Evolutionary conservation across 306 rosid genomes (phyloP).

Genomic region (Rubus idaeus): DNA sequence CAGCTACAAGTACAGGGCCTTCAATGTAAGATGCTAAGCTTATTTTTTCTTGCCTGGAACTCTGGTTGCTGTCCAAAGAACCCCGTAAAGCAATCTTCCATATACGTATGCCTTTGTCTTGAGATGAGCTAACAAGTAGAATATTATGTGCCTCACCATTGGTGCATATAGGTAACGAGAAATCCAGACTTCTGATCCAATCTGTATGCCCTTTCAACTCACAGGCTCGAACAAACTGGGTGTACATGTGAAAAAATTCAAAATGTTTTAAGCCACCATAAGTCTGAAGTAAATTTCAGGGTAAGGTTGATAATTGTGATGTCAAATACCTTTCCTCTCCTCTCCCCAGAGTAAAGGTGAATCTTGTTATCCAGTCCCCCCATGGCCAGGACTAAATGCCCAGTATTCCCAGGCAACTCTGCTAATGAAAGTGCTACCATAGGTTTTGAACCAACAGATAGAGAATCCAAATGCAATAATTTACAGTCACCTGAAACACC

Average conservation of each 20-base stretch:
- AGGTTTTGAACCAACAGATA: conserved; percentile 72
- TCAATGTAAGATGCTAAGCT: conserved; percentile 84
- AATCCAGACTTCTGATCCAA: conserved; percentile 98
- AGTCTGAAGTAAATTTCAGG: conserved; percentile 8
- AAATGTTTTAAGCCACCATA: conserved; percentile 12
- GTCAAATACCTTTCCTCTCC: conserved; percentile 65
- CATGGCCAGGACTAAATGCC: conserved; percentile 75
- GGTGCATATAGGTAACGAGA: conserved; percentile 63
- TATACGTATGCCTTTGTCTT: conserved; percentile 85
- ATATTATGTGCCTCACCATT: conserved; percentile 53
- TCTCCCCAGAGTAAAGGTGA: conserved; percentile 83
- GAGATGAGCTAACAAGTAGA: conserved; percentile 89
- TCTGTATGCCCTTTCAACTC: conserved; percentile 93
- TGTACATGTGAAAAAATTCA: conserved; percentile 26
- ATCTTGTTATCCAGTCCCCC: conserved; percentile 97
- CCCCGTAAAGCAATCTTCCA: conserved; percentile 66
- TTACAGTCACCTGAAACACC: conserved; percentile 67
- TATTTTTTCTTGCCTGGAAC: conserved; percentile 47
- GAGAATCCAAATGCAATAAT: conserved; percentile 58
- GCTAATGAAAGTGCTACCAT: conserved; percentile 86
- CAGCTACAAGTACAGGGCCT: conserved; percentile 81
- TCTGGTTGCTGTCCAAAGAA: conserved; percentile 39
- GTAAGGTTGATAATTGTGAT: conserved; percentile 17
- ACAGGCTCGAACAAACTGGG: conserved; percentile 74
- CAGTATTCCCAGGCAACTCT: conserved; percentile 73